Percentiles rank a stretch among this genome's conserved stretches.
phyloP scores from a whole-genome alignment of 2,329 filamentous ascomycete genomes.

The Nigrograna mackinnonii region DNA sequence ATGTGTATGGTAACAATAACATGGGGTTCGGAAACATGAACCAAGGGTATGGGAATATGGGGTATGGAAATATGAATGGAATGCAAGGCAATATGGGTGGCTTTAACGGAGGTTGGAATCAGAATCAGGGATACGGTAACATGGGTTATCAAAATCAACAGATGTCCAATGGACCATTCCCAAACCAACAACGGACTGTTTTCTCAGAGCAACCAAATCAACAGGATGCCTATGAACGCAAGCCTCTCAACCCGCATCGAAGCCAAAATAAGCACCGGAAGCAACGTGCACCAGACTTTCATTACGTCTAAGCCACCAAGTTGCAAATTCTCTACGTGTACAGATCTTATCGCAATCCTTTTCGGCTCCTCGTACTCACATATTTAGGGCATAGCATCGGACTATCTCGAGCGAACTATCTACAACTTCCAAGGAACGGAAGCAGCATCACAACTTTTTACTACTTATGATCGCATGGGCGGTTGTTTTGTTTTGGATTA shows the following conservation, averaged over 20 bases:
- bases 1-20: constrained; percentile 14
- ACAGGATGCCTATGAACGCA: constrained; percentile 92
- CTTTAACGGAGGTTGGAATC: constrained; percentile 11
- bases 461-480: too few species aligned
- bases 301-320: constrained; percentile 70
- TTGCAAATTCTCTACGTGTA: too few species aligned
- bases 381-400: too few species aligned
- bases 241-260: constrained; percentile 92
- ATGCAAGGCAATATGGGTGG: constrained; percentile 7
- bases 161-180: constrained; percentile 46
- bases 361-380: too few species aligned
- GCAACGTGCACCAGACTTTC: constrained; percentile 86
- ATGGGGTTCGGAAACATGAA: constrained; percentile 14
- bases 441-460: too few species aligned
- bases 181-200: constrained; percentile 61
- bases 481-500: too few species aligned
- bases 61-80: constrained; percentile 30
- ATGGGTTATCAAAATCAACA: constrained; percentile 13
- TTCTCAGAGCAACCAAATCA: constrained; percentile 62
- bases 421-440: too few species aligned
- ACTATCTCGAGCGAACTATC: too few species aligned
- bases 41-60: constrained; percentile 7
- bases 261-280: constrained; percentile 81
- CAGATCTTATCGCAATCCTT: too few species aligned
- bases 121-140: constrained; percentile 12